phyloP scores from a whole-genome alignment of 441 rosid genomes.

The Biscutella auriculata region DNA sequence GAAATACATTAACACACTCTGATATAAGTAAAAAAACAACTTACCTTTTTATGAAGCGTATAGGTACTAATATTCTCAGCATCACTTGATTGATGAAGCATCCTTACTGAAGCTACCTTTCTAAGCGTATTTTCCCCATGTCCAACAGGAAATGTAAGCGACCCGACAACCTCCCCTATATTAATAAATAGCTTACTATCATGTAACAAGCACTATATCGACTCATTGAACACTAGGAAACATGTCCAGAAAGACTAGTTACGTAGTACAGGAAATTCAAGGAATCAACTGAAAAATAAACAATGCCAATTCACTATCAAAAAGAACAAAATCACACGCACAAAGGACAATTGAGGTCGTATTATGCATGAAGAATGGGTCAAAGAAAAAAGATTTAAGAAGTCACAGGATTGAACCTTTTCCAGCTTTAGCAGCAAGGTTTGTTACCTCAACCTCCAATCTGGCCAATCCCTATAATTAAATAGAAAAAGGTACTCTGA shows the following conservation, averaged over 20 bases:
- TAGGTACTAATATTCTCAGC: conserved; percentile 43
- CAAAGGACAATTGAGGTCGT: neutral
- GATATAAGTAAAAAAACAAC: conserved; percentile 11
- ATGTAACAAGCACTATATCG: conserved; percentile 7
- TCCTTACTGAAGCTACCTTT: conserved; percentile 75
- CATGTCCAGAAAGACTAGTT: neutral
- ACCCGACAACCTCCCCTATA: conserved; percentile 94
- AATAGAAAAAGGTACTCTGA: conserved; percentile 1
- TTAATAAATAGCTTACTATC: conserved; percentile 16
- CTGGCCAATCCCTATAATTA: conserved; percentile 59
- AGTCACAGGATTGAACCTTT: conserved; percentile 51
- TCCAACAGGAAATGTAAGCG: conserved; percentile 81
- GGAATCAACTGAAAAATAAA: neutral
- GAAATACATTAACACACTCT: neutral
- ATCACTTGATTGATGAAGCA: conserved; percentile 52
- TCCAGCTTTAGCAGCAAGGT: conserved; percentile 98
- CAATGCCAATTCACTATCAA: neutral
- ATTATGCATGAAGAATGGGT: neutral
- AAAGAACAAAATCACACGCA: neutral
- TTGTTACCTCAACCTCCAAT: conserved; percentile 97
- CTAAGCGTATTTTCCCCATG: conserved; percentile 47
- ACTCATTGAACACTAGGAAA: conserved; percentile 3
- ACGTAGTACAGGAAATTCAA: conserved; percentile 2
- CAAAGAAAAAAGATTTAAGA: conserved; percentile 2
- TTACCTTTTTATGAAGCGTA: conserved; percentile 69